Evolutionary conservation across 352 stramenopile species (phyloP).

Genomic region (Thalassiosira livingstoniorum): DNA sequence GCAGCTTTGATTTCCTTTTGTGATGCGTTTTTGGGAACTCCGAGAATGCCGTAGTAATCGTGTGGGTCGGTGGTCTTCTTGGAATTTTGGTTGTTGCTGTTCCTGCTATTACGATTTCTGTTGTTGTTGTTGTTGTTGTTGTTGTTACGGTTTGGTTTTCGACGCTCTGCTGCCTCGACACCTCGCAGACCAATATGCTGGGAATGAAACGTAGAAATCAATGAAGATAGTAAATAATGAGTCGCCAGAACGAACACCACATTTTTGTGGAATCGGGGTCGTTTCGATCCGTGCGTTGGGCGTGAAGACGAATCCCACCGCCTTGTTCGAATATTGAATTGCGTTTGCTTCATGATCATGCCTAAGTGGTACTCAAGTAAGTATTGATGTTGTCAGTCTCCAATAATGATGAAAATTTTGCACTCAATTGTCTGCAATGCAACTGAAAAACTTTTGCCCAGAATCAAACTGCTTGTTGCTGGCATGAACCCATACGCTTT

Average conservation of each 20-base stretch:
- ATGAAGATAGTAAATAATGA: slow-evolving; percentile 27
- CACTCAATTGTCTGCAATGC: too few relatives aligned
- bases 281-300: background rate
- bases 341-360: too few relatives aligned
- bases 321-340: too few relatives aligned
- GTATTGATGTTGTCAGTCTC: too few relatives aligned
- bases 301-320: too few relatives aligned
- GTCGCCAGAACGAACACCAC: slow-evolving; percentile 12
- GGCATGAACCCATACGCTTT: too few relatives aligned
- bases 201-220: background rate
- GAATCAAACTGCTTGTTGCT: too few relatives aligned
- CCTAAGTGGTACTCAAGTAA: too few relatives aligned
- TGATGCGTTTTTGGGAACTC: slow-evolving; percentile 86
- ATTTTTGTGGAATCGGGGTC: background rate
- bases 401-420: too few relatives aligned
- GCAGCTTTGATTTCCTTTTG: slow-evolving; percentile 94
- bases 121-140: slow-evolving; percentile 7
- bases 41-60: slow-evolving; percentile 86
- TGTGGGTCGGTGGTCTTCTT: slow-evolving; percentile 55
- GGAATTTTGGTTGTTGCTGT: slow-evolving; percentile 72
- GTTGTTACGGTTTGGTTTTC: background rate
- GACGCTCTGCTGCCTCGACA: slow-evolving; percentile 22
- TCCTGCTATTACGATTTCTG: slow-evolving; percentile 20
- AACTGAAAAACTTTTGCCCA: too few relatives aligned
- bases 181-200: background rate